Evolutionary conservation across 306 rosid genomes (phyloP), one percentile per base, ranked within the genome.

Genomic region (Comarum palustre): DNA sequence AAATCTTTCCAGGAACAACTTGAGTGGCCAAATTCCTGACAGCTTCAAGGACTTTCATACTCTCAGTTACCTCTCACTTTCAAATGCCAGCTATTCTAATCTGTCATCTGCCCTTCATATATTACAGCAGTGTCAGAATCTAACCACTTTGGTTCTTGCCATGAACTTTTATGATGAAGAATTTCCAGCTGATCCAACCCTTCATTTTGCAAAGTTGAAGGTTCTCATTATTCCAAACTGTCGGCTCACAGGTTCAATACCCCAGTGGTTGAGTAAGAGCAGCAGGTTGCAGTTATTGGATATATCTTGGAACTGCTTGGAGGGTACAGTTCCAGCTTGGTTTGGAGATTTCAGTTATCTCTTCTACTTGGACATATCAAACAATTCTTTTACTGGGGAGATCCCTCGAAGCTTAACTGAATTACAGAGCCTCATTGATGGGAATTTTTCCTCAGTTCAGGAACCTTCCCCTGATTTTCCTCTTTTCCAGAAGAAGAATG

Each of bases 251-350:
- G 89, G 91, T 20, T 58, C 74, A 31, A 47, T 87, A 46, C 89
- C 89, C 22, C 45, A 47, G n/a, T 87, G 91, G 86, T 52, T 87
- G 74, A 76, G 80, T 2, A 52, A 75, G 19, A 72, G 85, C 70
- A 72, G 31, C 27, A 74, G 15, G 73, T 57, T 87, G 83, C 77
- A 69, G 72, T 8, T 85, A 11, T 38, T 85, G 75, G 85, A 87
- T 75, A 66, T 85, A 25, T 81, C 92, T 2, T 69, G 82, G 80
- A 87, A 85, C 78, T 58, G 29, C 68, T 76, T 87, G 61, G 19
- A 22, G n/a, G 85, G 85, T 42, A 82, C 46, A 1, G 20, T 82
- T 38, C 85, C 73, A 25, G 57, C 75, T 27, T 85, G 87, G 92
- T 24, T 85, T 60, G 86, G 83, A 3, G 13, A 48, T 25, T 50